Evolutionary conservation across 768 basidiomycete genomes (phyloP), one percentile per base, ranked within the genome.

Genomic region (Termitomyces sp.): DNA sequence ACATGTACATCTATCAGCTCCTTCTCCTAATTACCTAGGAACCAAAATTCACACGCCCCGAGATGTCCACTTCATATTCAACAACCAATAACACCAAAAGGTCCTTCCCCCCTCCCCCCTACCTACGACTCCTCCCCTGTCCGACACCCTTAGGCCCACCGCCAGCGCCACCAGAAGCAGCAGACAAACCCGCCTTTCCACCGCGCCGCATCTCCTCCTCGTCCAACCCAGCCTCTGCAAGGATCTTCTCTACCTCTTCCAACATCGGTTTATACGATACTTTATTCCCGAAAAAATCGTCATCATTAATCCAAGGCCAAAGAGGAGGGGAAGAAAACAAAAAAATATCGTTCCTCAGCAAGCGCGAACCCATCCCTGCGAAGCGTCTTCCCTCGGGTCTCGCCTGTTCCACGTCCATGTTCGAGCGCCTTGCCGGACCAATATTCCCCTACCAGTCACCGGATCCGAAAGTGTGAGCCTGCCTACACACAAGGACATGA

Each of bases 201-300:
- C 41, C 41, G 9, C n/a, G 41, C 41, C 41, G 3, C 41, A 43
- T 43, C 65, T 93, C 91, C n/a, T 43, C 41, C 41, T 43, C 41
- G n/a, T 43, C 41, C 41, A 43, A 43, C 18, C 41, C 41, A n/a
- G 41, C 41, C 41, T 43, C 41, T 43, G 41, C 41, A n/a, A 43
- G 41, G 9, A 43, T 43, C n/a, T 43, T 43, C 41, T 43, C 41
- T 9, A 43, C 18, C 41, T 43, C 41, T 20, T n/a, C 41, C 41
- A 43, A 20, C n/a, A 10, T 43, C n/a, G 41, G 41, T 20, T 43
- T 43, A 10, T 43, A 43, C 9, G 41, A n/a, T 9, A 43, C 41
- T 43, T 40, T 1, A 40, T 18, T 40, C 6, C 16, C 36, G 5
- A 38, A 38, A 14, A 14, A 38, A 38, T 7, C 10, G 14, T 13